Base-by-base conservation (phyloP, 192 early-diverging fungal genomes). In the Backusella psychrophila region DNA sequence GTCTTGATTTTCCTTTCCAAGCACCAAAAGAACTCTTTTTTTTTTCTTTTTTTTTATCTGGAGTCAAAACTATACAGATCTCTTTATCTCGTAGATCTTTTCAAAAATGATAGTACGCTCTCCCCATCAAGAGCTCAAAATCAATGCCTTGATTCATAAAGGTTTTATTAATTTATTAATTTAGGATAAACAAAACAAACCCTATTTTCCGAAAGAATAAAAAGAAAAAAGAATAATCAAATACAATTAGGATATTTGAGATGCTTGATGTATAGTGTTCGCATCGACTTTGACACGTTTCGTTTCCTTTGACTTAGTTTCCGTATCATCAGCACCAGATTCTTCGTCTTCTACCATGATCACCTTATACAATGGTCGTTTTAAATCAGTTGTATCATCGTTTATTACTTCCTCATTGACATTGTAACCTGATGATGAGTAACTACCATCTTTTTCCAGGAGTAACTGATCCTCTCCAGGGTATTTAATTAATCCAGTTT, bases 391-490 rank as follows among this genome's bases (percentile, higher is more conserved):
- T 63, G 56, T 26, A 63, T 63, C 21, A 12, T 63, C 12, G 12
- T 29, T 14, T 63, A 11, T 26, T 4, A 21, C 3, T 21, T 63
- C 26, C 4, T 23, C 9, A 63, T 4, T 9, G 26, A 29, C 9
- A 23, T 2, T 29, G 26, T 3, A 29, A 4, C 56, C 23, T 63
- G 56, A 63, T 23, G 70, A 44, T 17, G 29, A 31, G 34, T 71
- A 71, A 23, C 19, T 23, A 15, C 42, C 70, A 71, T 71, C 26
- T 26, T 49, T 49, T 19, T 44, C 44, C 2, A 66, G 38, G 7
- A 75, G 6, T n/a, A 75, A 46, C 46, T 65, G 21, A n/a, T 75
- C 74, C 36, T n/a, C 63, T 0, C 66, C 34, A 15, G 59, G 74
- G 19, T 46, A 46, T 19, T 68, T 67, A 19, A n/a, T 66, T 31